Conservation (phyloP, 306 rosid genomes). For the Echinosophora koreensis region DNA sequence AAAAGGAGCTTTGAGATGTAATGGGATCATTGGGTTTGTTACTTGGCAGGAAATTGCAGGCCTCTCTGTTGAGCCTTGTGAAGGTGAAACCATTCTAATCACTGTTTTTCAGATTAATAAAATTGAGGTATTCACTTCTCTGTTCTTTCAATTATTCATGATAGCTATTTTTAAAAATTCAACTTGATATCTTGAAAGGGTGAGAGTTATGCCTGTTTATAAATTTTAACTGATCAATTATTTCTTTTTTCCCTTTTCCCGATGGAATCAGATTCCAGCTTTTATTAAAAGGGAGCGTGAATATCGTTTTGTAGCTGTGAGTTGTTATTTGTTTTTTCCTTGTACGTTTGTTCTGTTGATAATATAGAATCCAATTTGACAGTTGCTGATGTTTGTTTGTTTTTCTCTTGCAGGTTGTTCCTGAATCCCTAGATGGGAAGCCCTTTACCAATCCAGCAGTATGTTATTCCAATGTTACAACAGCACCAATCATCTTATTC, state of each 20-base stretch:
- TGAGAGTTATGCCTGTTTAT: not conserved
- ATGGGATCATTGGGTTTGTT: too few species aligned
- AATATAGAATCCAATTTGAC: not conserved
- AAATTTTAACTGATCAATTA: not conserved
- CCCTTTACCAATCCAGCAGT: conserved; percentile 71
- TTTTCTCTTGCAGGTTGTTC: conserved; percentile 62
- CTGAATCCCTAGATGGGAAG: conserved; percentile 74
- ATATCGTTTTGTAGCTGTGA: conserved; percentile 79
- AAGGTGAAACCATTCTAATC: conserved; percentile 68
- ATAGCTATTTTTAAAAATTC: not conserved
- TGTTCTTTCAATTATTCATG: not conserved
- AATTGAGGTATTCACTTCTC: conserved; percentile 62
- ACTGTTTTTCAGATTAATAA: conserved; percentile 79
- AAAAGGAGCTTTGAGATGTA: too few species aligned
- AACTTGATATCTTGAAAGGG: not conserved
- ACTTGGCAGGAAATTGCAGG: conserved; percentile 77
- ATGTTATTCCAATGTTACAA: conserved; percentile 46
- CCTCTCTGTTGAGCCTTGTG: conserved; percentile 82
- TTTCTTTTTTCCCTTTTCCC: not conserved
- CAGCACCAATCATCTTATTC: not conserved
- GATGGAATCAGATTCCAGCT: conserved; percentile 73
- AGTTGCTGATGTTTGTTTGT: not conserved
- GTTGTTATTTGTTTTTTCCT: conserved; percentile 36
- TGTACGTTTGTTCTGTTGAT: not conserved
- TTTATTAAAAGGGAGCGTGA: conserved; percentile 80